Evolutionary conservation across 2,329 filamentous ascomycete species (phyloP).

Genomic region (Aureobasidium sp.): DNA sequence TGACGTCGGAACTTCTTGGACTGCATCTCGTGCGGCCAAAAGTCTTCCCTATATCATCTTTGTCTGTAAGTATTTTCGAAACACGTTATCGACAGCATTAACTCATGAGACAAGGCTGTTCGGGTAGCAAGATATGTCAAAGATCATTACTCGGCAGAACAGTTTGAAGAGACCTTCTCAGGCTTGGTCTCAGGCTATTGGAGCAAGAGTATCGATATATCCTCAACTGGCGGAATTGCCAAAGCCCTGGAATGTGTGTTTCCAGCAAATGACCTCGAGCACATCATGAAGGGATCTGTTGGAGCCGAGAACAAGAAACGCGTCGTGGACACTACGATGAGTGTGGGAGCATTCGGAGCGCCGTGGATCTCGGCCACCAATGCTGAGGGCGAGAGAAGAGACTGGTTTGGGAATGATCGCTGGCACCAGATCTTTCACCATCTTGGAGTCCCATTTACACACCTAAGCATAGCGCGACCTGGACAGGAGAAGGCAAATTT

Average conservation of each 20-base stretch:
- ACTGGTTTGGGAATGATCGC: neutral
- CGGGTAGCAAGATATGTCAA: neutral
- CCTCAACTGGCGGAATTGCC: neutral
- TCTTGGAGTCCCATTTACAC: neutral
- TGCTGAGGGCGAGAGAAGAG: neutral
- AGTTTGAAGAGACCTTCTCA: neutral
- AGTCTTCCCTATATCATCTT: neutral
- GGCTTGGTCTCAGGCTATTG: neutral
- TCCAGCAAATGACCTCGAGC: neutral
- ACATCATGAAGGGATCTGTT: neutral
- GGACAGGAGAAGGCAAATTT: neutral
- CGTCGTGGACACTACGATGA: neutral
- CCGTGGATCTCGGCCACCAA: neutral
- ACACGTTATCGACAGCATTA: neutral
- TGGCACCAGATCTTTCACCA: neutral
- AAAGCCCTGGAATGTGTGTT: neutral
- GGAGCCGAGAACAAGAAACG: neutral
- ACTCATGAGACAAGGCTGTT: neutral
- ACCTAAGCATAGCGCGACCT: neutral
- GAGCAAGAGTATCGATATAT: neutral
- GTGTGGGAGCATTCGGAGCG: neutral
- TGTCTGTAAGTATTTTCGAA: neutral
- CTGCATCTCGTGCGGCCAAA: neutral
- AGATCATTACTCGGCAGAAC: neutral
- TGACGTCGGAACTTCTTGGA: neutral